Conservation (phyloP, 1,284 basidiomycete genomes). For the Coniferiporia weirii region DNA sequence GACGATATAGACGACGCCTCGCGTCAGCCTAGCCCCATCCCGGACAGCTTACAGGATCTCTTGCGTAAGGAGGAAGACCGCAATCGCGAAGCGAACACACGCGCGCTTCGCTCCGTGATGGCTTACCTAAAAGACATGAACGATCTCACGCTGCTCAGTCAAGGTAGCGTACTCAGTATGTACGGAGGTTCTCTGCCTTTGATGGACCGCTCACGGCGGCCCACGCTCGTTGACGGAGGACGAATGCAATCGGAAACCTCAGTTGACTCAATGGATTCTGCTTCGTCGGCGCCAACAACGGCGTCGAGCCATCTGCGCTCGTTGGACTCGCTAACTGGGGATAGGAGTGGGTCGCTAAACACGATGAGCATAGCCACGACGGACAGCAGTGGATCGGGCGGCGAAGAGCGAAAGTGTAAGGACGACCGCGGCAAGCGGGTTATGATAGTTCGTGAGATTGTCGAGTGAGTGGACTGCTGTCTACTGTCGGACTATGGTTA, state of each 20-base stretch:
- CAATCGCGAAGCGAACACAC: slow-evolving; percentile 61
- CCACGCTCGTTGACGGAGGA: slow-evolving; percentile 53
- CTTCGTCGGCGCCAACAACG: slow-evolving; percentile 29
- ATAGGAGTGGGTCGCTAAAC: slow-evolving; percentile 55
- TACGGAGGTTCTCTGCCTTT: slow-evolving; percentile 45
- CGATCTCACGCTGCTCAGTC: slow-evolving; percentile 63
- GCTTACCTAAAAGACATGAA: slow-evolving; percentile 93
- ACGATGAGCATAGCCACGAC: slow-evolving; percentile 71
- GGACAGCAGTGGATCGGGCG: slow-evolving; percentile 56
- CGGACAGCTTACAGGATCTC: slow-evolving; percentile 39
- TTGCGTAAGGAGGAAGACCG: slow-evolving; percentile 65
- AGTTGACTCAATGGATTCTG: slow-evolving; percentile 24
- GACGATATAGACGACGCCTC: slow-evolving; percentile 36
- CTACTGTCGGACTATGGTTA: slow-evolving; percentile 12
- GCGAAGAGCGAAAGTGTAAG: slow-evolving; percentile 80
- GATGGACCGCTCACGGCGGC: slow-evolving; percentile 50
- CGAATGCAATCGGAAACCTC: slow-evolving; percentile 46
- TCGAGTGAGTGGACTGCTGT: slow-evolving; percentile 54
- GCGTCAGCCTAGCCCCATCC: slow-evolving; percentile 42
- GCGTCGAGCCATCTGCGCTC: slow-evolving; percentile 54
- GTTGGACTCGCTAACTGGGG: slow-evolving; percentile 49
- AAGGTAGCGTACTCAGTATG: slow-evolving; percentile 48
- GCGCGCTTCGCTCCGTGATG: slow-evolving; percentile 86
- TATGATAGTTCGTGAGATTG: slow-evolving; percentile 79
- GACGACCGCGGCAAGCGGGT: slow-evolving; percentile 80